Conservation (phyloP, 148 eudicot species). For the Vaccinium darrowii region DNA sequence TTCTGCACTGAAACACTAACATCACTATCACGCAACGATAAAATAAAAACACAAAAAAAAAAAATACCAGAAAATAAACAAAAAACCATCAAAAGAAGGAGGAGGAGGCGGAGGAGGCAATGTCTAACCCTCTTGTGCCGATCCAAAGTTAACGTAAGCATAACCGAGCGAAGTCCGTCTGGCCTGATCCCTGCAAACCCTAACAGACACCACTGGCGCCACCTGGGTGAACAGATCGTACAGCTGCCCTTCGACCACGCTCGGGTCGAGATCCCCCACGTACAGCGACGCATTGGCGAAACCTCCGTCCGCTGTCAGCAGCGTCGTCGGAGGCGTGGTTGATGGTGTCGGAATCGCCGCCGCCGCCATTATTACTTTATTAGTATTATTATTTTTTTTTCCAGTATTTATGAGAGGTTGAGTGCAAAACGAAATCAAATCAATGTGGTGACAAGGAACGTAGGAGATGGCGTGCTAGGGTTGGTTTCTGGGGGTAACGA, state of each 20-base stretch:
- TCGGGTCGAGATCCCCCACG: conserved; percentile 55
- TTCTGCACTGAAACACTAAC: background rate
- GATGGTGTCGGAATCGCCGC: conserved; percentile 1
- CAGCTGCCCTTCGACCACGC: conserved; percentile 45
- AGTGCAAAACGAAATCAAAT: background rate
- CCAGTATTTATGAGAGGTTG: background rate
- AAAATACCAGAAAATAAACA: too few relatives aligned
- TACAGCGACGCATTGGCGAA: conserved; percentile 42
- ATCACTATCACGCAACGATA: background rate
- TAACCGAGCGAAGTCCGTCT: conserved; percentile 47
- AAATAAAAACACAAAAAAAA: background rate
- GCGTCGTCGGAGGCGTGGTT: conserved; percentile 8
- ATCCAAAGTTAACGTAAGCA: conserved; percentile 52
- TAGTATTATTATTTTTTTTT: background rate
- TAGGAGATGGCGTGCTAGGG: background rate
- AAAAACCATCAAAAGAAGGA: background rate
- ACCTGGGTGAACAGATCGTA: conserved; percentile 50
- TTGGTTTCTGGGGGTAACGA: background rate
- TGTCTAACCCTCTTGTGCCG: conserved; percentile 46
- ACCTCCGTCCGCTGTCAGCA: conserved; percentile 19
- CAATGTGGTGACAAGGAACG: background rate
- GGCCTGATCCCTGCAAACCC: conserved; percentile 57
- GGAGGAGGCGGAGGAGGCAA: background rate
- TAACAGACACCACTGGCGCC: conserved; percentile 48
- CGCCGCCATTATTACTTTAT: background rate